Percentiles rank a stretch among this genome's conserved stretches.
Conservation (phyloP, 2,329 filamentous ascomycete genomes). For the Neobulgaria alba region DNA sequence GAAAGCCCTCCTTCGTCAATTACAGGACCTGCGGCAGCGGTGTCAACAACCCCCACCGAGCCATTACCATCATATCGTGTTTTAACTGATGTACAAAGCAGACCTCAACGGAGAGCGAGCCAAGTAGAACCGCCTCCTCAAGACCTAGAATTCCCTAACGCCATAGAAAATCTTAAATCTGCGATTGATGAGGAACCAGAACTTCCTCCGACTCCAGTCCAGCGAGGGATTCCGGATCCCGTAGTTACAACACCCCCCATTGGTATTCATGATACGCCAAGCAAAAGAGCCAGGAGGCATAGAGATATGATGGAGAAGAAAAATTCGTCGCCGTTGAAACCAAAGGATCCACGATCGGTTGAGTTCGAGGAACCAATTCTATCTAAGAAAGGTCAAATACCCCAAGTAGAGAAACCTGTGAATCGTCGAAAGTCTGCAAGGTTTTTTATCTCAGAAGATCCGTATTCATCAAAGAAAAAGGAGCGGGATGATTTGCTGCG, state of each 20-base stretch:
- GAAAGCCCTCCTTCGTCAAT: too few relatives aligned
- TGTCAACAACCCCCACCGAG: conserved; percentile 14
- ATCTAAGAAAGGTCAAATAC: conserved; percentile 2
- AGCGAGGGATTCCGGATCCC: conserved; percentile 41
- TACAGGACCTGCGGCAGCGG: too few relatives aligned
- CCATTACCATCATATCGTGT: conserved; percentile 5
- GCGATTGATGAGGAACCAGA: conserved; percentile 36
- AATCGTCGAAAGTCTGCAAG: conserved; percentile 23
- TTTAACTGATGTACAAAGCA: not conserved
- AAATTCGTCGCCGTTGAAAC: conserved; percentile 29
- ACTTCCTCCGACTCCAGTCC: conserved; percentile 49
- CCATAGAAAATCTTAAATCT: conserved; percentile 1
- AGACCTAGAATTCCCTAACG: not conserved
- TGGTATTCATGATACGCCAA: conserved; percentile 53
- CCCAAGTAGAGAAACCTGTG: conserved; percentile 2
- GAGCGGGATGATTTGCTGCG: conserved; percentile 43
- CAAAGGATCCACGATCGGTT: conserved; percentile 9
- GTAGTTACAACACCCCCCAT: conserved; percentile 45
- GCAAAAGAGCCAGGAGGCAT: conserved; percentile 36
- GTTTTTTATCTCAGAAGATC: conserved; percentile 22
- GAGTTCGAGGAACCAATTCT: conserved; percentile 14
- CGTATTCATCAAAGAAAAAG: conserved; percentile 39
- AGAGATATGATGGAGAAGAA: conserved; percentile 26
- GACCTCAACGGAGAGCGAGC: too few relatives aligned
- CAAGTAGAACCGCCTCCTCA: not conserved